Conservation (phyloP, 176 grass and related monocot species). For the Aegilops speltoides region DNA sequence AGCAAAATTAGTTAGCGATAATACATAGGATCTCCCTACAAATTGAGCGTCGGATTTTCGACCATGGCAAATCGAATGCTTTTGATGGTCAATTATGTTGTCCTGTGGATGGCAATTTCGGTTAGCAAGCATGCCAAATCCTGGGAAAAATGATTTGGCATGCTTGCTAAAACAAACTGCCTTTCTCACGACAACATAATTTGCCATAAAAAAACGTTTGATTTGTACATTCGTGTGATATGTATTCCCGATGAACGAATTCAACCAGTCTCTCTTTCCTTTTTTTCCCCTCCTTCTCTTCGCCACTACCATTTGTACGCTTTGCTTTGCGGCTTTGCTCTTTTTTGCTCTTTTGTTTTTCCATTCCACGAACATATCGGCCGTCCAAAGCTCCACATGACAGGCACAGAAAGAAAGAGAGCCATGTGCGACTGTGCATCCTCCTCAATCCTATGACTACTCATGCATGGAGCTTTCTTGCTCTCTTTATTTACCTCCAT, state of each 20-base stretch:
- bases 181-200: no score
- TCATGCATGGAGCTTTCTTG: neutral
- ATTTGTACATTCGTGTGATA: no score
- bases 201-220: no score
- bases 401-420: slow-evolving; percentile 8
- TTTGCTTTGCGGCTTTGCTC: slow-evolving; percentile 21
- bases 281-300: slow-evolving; percentile 6
- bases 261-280: neutral
- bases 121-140: no score
- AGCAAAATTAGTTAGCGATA: no score
- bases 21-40: no score
- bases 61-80: no score
- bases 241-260: neutral
- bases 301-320: slow-evolving; percentile 7
- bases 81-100: no score
- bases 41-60: no score
- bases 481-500: slow-evolving; percentile 21
- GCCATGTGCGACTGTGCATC: neutral
- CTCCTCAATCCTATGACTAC: neutral
- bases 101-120: no score
- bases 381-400: slow-evolving; percentile 30
- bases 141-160: no score
- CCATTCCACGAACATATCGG: neutral
- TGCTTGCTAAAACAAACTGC: no score
- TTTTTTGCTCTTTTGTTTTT: slow-evolving; percentile 12